These are phyloP conservation scores for Myxozyma neotropica DNA, from an alignment of 805 yeast genomes.

Conservation along the genomic window DNA sequence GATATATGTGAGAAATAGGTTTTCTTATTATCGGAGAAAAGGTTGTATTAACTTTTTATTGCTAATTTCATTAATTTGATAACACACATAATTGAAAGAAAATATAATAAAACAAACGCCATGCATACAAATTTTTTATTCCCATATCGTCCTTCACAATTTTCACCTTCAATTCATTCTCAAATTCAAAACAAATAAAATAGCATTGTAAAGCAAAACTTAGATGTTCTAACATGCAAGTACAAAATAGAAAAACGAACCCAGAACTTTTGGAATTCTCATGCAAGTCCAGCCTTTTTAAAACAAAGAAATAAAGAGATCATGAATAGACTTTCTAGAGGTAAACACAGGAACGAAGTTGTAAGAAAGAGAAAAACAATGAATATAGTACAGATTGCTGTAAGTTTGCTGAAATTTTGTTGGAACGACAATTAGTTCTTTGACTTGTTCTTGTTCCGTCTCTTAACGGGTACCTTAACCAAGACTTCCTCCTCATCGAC, in stretches of 20 bases:
- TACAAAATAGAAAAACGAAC: background rate
- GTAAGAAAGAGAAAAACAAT: background rate
- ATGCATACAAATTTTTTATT: constrained; percentile 14
- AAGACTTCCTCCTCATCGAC: constrained; percentile 40
- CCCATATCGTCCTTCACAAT: background rate
- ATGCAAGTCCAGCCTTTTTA: background rate
- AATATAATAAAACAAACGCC: constrained; percentile 14
- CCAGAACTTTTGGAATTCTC: background rate
- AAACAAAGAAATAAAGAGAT: background rate
- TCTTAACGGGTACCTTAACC: constrained; percentile 27
- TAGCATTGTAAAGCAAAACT: background rate
- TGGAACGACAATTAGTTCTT: background rate
- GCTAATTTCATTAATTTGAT: background rate
- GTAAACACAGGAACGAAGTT: too few relatives aligned
- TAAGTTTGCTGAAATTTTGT: too few relatives aligned
- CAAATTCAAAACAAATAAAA: background rate
- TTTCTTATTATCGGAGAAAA: too few relatives aligned
- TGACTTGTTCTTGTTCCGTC: constrained; percentile 14
- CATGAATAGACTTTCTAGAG: too few relatives aligned
- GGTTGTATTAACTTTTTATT: background rate
- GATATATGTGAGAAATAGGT: constrained; percentile 20
- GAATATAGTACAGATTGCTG: background rate
- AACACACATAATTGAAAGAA: background rate
- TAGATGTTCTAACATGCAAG: background rate
- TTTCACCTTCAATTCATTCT: background rate